These are phyloP conservation scores for Brassica hybrid DNA, from an alignment of 441 rosid species.

Conservation along the genomic window DNA sequence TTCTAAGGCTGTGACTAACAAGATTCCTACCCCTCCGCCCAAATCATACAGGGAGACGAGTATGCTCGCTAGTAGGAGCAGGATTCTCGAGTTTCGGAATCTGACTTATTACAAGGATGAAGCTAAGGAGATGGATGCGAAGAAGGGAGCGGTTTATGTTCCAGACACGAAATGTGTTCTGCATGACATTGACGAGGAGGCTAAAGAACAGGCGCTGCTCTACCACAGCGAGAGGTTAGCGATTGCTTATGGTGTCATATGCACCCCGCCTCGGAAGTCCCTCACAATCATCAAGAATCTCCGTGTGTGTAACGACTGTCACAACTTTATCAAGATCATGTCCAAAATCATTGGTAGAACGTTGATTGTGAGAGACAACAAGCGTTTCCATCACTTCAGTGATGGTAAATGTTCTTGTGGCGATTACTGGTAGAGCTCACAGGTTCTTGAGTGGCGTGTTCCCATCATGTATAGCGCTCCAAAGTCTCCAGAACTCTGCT, in stretches of 20 bases:
- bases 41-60: constrained; percentile 42
- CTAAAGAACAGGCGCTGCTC: constrained; percentile 4
- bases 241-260: constrained; percentile 3
- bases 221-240: constrained; percentile 7
- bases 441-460: not conserved
- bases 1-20: constrained; percentile 56
- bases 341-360: constrained; percentile 6
- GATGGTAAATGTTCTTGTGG: constrained; percentile 7
- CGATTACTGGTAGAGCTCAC: not conserved
- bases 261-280: not conserved
- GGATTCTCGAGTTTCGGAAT: constrained; percentile 1
- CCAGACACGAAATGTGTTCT: not conserved
- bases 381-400: constrained; percentile 1
- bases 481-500: not conserved
- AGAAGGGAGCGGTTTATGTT: constrained; percentile 3
- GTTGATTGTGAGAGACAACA: constrained; percentile 5
- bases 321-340: constrained; percentile 4
- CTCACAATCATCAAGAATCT: constrained; percentile 1
- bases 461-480: constrained; percentile 8
- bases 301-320: constrained; percentile 5
- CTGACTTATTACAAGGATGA: not conserved
- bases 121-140: not conserved
- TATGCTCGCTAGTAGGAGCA: not conserved
- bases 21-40: constrained; percentile 61
- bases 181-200: constrained; percentile 1